Evolutionary conservation across 139 green algal genomes (phyloP), one percentile per base, ranked within the genome.

Genomic region (Volvox africanus): DNA sequence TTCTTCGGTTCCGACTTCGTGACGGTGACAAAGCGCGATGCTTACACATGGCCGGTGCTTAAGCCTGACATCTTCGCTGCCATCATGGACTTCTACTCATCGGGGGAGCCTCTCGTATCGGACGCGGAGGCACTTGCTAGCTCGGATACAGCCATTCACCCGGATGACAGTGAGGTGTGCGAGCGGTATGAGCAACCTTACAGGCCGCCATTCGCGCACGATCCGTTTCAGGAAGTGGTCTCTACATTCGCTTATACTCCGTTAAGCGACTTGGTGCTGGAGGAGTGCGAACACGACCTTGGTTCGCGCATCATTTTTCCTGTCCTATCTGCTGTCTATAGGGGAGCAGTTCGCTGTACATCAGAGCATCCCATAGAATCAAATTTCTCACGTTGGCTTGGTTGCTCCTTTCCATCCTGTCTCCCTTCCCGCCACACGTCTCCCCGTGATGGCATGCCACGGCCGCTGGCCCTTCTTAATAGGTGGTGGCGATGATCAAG

Each of bases 401-500:
- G 67, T 14, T 26, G 67, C 67, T 12, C 22, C 22, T 32, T 28
- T 28, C 67, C 67, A 2, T 32, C 67, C 24, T 75, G 24, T 75
- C 6, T 75, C 11, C 24, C 67, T 80, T n/a, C 73, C 73, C 35
- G 73, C 73, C 28, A 44, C 37, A 32, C 24, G 28, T 36, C 24
- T 21, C 1, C 55, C 11, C 30, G 11, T 62, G 44, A 55, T 55
- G 44, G 44, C 44, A 55, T 55, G 44, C 44, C 44, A 9, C 44
- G 9, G 5, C 44, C 44, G 44, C 44, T 55, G 44, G 28, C 80
- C 79, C 84, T 35, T 14, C 87, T 61, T 61, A 21, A 11, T 92
- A 98, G 95, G 91, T 98, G 14, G 98, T 99, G 62, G 97, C 97
- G 28, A 99, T 99, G 98, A 99, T 99, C 94, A 99, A 99, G 96